Conservation (phyloP, 805 yeast genomes). For the Ogataea trehalophila region DNA sequence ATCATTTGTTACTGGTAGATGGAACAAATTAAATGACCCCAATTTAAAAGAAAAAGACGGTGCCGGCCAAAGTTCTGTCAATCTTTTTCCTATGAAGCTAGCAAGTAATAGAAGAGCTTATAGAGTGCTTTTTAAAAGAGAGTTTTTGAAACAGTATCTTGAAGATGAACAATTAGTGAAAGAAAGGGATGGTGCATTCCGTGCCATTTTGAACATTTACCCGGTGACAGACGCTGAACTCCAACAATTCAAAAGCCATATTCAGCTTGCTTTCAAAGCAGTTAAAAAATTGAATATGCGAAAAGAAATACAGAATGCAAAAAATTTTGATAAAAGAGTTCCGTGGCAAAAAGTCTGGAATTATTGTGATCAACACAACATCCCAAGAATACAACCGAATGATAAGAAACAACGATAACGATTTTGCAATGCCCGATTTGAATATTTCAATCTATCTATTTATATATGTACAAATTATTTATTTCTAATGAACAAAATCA, state of each 20-base stretch:
- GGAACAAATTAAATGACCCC: conserved; percentile 21
- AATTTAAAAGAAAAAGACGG: conserved; percentile 2
- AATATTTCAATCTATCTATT: no score
- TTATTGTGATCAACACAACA: conserved; percentile 3
- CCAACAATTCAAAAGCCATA: conserved; percentile 7
- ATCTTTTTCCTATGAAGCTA: conserved; percentile 18
- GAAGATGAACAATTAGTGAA: conserved; percentile 2
- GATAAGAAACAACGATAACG: no score
- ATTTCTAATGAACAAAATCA: background rate
- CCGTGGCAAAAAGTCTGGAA: conserved; percentile 16
- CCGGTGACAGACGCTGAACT: conserved; percentile 14
- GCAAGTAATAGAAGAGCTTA: conserved; percentile 22
- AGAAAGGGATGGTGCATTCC: conserved; percentile 25
- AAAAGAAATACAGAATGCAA: conserved; percentile 5
- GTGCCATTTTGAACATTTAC: conserved; percentile 7
- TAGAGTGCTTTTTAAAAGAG: conserved; percentile 16
- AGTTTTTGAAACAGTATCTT: conserved; percentile 15
- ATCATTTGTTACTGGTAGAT: conserved; percentile 7
- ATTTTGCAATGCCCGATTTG: background rate
- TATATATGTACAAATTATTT: no score
- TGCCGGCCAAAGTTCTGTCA: conserved; percentile 1
- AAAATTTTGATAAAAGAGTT: conserved; percentile 7
- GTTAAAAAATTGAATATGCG: conserved; percentile 10
- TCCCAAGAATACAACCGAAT: conserved; percentile 4
- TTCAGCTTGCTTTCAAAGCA: conserved; percentile 12